These are phyloP conservation scores for Pythium sp. DNA, from an alignment of 352 stramenopile species.

Conservation along the genomic window DNA sequence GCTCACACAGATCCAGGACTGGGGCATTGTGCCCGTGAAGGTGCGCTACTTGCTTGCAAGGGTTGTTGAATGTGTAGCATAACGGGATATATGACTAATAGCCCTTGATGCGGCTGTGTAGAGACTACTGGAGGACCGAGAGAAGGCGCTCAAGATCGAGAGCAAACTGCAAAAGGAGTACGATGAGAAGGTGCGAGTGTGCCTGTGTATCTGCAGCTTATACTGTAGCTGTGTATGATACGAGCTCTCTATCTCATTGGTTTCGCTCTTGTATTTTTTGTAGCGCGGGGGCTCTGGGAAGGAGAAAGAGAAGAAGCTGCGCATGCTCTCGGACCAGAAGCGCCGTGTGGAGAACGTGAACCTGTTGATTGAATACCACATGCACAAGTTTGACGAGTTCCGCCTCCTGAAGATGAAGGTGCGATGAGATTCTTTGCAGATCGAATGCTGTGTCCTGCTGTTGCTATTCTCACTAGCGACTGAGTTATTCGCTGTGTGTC, in stretches of 20 bases:
- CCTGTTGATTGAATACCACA: conserved; percentile 64
- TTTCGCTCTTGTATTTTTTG: conserved; percentile 14
- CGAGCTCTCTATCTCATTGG: neutral
- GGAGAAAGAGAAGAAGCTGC: conserved; percentile 79
- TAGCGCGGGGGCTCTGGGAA: conserved; percentile 46
- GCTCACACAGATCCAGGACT: conserved; percentile 79
- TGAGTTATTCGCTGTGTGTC: neutral
- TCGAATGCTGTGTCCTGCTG: neutral
- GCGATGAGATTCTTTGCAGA: neutral
- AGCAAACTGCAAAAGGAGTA: conserved; percentile 76
- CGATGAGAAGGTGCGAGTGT: conserved; percentile 36
- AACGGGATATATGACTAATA: neutral
- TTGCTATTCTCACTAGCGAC: neutral
- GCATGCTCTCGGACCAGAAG: conserved; percentile 81
- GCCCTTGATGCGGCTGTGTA: conserved; percentile 14
- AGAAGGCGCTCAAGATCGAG: conserved; percentile 80
- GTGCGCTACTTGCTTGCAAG: conserved; percentile 21
- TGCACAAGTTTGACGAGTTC: conserved; percentile 70
- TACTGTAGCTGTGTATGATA: neutral
- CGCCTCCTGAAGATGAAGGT: conserved; percentile 82
- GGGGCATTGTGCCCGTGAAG: conserved; percentile 80
- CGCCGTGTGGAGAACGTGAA: conserved; percentile 84
- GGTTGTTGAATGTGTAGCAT: neutral
- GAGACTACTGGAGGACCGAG: conserved; percentile 75
- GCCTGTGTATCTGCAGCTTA: neutral